phyloP scores from a whole-genome alignment of 164 flowering plant species.

The Vitis rupestris region DNA sequence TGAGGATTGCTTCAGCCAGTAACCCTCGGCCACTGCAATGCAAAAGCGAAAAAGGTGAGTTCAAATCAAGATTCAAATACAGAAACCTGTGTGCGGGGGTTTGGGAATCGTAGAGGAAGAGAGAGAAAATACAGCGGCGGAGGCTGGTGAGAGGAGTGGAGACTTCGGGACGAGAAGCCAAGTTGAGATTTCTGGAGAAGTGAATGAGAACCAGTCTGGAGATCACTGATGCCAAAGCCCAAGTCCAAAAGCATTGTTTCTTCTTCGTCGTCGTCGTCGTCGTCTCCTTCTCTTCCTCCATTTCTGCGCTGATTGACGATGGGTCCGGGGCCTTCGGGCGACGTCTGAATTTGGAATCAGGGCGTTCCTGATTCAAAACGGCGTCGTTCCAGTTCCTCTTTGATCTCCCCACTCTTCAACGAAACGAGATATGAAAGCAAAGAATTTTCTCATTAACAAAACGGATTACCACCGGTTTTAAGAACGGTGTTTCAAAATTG shows the following conservation, averaged over 20 bases:
- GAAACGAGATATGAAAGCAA: too few relatives aligned
- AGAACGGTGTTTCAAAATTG: too few relatives aligned
- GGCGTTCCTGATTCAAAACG: too few relatives aligned
- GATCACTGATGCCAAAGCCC: slow-evolving; percentile 27
- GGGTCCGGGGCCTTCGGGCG: too few relatives aligned
- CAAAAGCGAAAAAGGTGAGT: neutral
- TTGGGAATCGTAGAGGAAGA: slow-evolving; percentile 4
- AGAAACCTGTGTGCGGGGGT: neutral
- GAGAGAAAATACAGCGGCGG: slow-evolving; percentile 70
- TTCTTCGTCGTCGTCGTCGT: slow-evolving; percentile 3
- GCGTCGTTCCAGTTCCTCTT: too few relatives aligned
- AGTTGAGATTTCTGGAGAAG: slow-evolving; percentile 53
- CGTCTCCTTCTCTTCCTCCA: slow-evolving; percentile 13
- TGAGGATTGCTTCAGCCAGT: slow-evolving; percentile 91
- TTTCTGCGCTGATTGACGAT: neutral
- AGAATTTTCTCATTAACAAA: too few relatives aligned
- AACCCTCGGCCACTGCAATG: slow-evolving; percentile 90
- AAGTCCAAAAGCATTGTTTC: slow-evolving; percentile 30
- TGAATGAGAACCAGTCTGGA: slow-evolving; percentile 55
- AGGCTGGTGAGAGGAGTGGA: slow-evolving; percentile 95
- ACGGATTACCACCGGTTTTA: too few relatives aligned
- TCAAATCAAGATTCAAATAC: neutral
- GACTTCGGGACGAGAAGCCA: slow-evolving; percentile 85
- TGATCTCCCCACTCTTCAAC: too few relatives aligned
- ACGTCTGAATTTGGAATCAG: too few relatives aligned